phyloP scores from a whole-genome alignment of 2,329 filamentous ascomycete genomes.

The Aciculosporium take region DNA sequence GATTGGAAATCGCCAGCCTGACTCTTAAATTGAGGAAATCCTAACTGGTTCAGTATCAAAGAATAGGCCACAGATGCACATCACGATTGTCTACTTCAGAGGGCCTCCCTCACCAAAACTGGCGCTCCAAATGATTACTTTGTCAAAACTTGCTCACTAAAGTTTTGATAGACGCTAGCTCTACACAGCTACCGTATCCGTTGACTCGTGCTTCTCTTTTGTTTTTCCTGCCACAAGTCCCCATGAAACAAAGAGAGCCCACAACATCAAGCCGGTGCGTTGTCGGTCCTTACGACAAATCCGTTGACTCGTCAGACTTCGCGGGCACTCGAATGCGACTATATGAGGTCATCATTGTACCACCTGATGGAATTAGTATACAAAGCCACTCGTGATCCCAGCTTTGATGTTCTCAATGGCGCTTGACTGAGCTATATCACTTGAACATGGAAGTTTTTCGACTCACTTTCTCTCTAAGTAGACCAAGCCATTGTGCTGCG shows the following conservation, averaged over 20 bases:
- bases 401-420: background rate
- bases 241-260: background rate
- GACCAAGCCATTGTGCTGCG: constrained; percentile 84
- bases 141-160: background rate
- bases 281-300: too few relatives aligned
- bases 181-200: background rate
- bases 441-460: background rate
- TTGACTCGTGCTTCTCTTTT: background rate
- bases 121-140: background rate
- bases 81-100: background rate
- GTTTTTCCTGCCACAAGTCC: background rate
- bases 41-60: too few relatives aligned
- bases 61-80: background rate
- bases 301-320: background rate
- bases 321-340: background rate
- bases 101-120: background rate
- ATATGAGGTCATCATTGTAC: constrained; percentile 1
- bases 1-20: too few relatives aligned
- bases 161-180: background rate
- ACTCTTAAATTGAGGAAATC: too few relatives aligned
- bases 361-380: background rate
- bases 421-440: background rate
- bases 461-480: constrained; percentile 80
- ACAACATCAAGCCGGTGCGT: background rate
- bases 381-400: background rate